A percentile compares a stretch with the other conserved stretches of the same genome.
These are phyloP conservation scores for Penicillium sclerotiorum DNA, from an alignment of 2,329 filamentous ascomycete genomes.

Conservation along the genomic window DNA sequence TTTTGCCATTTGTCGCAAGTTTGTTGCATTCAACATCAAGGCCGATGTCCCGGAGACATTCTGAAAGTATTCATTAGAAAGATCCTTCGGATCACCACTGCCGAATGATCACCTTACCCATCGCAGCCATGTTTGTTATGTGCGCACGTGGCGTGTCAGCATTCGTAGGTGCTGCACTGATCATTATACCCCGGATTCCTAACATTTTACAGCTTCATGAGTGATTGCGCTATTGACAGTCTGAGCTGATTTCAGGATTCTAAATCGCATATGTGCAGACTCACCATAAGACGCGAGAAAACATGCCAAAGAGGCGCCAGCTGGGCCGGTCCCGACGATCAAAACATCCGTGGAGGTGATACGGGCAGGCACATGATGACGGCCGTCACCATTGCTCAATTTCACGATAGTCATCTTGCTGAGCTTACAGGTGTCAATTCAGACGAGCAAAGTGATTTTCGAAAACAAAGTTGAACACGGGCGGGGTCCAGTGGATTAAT, in stretches of 20 bases:
- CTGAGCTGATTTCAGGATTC: no score
- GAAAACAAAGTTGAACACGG: neutral
- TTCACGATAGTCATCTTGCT: slow-evolving; percentile 12
- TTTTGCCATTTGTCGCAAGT: slow-evolving; percentile 41
- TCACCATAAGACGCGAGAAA: slow-evolving; percentile 55
- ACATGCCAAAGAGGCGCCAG: slow-evolving; percentile 57
- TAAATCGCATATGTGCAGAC: neutral
- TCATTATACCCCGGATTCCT: slow-evolving; percentile 58
- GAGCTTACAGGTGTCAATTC: neutral
- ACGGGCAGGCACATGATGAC: neutral
- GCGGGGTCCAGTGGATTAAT: neutral
- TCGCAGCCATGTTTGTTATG: slow-evolving; percentile 61
- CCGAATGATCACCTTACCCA: slow-evolving; percentile 29
- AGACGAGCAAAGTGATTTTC: neutral
- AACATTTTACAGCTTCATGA: neutral
- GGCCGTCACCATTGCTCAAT: slow-evolving; percentile 6
- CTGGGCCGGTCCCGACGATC: slow-evolving; percentile 57
- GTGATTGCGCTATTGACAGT: neutral
- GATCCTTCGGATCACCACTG: neutral
- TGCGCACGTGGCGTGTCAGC: slow-evolving; percentile 63
- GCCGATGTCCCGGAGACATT: slow-evolving; percentile 57
- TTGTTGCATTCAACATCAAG: slow-evolving; percentile 47
- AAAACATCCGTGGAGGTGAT: slow-evolving; percentile 47
- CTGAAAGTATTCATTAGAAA: slow-evolving; percentile 26
- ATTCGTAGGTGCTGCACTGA: slow-evolving; percentile 53